These are phyloP conservation scores for Elymus sibiricus DNA, from an alignment of 176 grass and related monocot genomes.

Conservation along the genomic window DNA sequence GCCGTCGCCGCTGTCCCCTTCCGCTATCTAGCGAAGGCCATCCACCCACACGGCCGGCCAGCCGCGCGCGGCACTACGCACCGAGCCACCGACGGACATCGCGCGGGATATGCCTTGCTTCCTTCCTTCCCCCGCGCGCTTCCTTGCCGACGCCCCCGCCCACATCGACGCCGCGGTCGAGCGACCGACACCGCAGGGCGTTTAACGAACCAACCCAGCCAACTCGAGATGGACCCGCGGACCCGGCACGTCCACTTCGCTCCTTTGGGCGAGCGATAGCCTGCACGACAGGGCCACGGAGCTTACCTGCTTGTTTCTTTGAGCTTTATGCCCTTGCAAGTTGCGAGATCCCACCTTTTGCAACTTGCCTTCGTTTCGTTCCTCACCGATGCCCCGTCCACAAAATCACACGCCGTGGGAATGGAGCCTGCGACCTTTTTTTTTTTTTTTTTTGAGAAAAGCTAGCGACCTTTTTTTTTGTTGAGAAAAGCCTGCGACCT, in stretches of 20 bases:
- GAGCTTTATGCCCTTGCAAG: neutral
- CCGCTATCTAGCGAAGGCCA: neutral
- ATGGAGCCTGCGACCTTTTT: too few species aligned
- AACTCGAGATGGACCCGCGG: neutral
- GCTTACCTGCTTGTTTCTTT: neutral
- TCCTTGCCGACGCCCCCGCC: slow-evolving; percentile 19
- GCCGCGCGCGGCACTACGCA: neutral
- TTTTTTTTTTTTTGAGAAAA: too few species aligned
- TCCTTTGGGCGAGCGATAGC: neutral
- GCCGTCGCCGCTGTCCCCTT: neutral
- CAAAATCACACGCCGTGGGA: neutral
- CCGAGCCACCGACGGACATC: neutral
- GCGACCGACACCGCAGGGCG: neutral
- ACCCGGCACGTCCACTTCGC: slow-evolving; percentile 11
- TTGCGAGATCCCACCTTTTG: neutral
- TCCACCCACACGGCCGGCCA: neutral
- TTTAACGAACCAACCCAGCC: neutral
- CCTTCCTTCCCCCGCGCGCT: neutral
- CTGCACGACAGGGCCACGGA: neutral
- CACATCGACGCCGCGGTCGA: neutral
- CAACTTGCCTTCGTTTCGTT: too few species aligned
- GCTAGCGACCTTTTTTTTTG: too few species aligned
- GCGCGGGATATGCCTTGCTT: neutral
- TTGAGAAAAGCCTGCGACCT: neutral
- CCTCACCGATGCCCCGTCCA: neutral